Conservation (phyloP, 768 basidiomycete species). For the Agrocybe praecox region DNA sequence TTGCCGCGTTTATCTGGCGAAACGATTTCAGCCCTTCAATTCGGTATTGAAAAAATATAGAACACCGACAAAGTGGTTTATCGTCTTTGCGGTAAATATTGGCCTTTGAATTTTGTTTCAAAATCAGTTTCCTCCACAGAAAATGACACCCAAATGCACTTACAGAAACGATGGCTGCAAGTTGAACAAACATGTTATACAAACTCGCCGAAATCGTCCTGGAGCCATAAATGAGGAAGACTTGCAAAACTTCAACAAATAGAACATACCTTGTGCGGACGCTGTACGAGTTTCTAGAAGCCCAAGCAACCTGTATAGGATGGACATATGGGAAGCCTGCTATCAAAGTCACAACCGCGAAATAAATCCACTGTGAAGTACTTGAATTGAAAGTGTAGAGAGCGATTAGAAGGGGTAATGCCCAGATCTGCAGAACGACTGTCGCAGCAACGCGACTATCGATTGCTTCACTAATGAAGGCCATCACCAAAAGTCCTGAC, state of each 20-base stretch:
- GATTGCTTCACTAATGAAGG: slow-evolving; percentile 56
- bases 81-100: not conserved
- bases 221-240: not conserved
- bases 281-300: not conserved
- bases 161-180: not conserved
- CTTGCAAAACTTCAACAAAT: not conserved
- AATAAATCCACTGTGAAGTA: slow-evolving; percentile 58
- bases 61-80: not conserved
- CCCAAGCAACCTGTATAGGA: slow-evolving; percentile 9
- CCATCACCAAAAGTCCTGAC: slow-evolving; percentile 47
- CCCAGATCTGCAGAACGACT: slow-evolving; percentile 59
- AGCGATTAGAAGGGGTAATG: slow-evolving; percentile 58
- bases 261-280: slow-evolving; percentile 16
- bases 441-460: slow-evolving; percentile 54
- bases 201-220: slow-evolving; percentile 43
- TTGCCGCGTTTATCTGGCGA: slow-evolving; percentile 61
- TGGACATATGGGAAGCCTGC: slow-evolving; percentile 52
- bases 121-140: not conserved
- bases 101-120: not conserved
- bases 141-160: not conserved
- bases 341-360: slow-evolving; percentile 50
- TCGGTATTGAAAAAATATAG: no score
- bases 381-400: slow-evolving; percentile 48
- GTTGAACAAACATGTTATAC: slow-evolving; percentile 62
- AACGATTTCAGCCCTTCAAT: no score